Evolutionary conservation across 192 early-diverging fungal genomes (phyloP).

Genomic region (Kappamyces sp.): DNA sequence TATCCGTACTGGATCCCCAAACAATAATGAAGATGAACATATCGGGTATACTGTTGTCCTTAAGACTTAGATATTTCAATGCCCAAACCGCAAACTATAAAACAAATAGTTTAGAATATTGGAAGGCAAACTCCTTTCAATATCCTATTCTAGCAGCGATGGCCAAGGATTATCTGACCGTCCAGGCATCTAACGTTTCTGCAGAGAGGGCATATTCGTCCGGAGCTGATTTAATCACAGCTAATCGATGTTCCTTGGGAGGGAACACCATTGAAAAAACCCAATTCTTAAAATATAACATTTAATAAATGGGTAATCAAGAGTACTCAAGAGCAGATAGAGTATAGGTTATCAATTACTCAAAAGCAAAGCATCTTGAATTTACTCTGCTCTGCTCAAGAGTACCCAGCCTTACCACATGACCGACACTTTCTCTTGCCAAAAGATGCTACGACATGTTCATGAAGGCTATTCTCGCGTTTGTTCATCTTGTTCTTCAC

Average conservation of each 20-base stretch:
- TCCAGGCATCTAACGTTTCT: conserved; percentile 13
- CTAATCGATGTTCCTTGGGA: conserved; percentile 7
- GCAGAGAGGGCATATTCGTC: conserved; percentile 17
- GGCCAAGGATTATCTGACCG: conserved; percentile 17
- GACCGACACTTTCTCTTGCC: no score
- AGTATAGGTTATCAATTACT: no score
- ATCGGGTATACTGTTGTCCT: no score
- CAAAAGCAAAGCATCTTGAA: no score
- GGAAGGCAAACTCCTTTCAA: neutral
- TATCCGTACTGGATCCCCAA: no score
- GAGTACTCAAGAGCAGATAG: no score
- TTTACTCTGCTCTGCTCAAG: no score
- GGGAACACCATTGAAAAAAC: conserved; percentile 9
- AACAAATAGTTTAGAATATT: neutral
- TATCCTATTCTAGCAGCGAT: conserved; percentile 12
- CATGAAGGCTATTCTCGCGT: no score
- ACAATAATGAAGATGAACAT: no score
- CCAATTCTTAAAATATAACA: conserved; percentile 7
- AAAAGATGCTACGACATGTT: no score
- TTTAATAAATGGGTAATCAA: conserved; percentile 3
- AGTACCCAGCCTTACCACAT: no score
- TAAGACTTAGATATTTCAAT: conserved; percentile 12
- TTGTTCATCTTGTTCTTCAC: no score
- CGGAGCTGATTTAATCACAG: conserved; percentile 13
- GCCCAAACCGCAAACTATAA: neutral